Base-by-base conservation (phyloP, 352 stramenopile genomes). In the Pythium inflatum region DNA sequence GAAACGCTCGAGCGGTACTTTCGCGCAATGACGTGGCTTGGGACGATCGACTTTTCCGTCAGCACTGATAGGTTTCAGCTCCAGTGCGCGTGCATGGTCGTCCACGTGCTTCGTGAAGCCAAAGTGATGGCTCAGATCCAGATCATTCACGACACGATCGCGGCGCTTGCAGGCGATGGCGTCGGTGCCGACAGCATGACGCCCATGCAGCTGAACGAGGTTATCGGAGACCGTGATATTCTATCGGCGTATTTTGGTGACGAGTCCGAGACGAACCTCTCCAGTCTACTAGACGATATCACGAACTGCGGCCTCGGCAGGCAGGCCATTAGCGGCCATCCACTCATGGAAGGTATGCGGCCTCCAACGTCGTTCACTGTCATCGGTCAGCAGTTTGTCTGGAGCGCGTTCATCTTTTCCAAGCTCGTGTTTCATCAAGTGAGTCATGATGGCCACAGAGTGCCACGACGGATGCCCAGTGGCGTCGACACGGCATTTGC, bases 381-480 rank as follows among this genome's bases (percentile, higher is more conserved):
- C 14, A 24, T 74, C n/a, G 71, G 71, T 1, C 71, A 77, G 45
- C 61, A 69, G 38, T 74, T 74, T 62, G 71, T 74, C 16, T 77
- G 66, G 71, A 74, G 61, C 57, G 71, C 71, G 34, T 77, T 77
- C 40, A 56, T 74, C 24, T 74, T 77, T n/a, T 74, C 66, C 27
- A 67, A 71, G 36, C 43, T 77, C 31, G 71, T 77, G 18, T 77
- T 56, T 27, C 66, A 77, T 28, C 54, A 71, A 46, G 66, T 77
- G 1, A 3, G 70, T 25, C 25, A 70, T 20, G 9, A 62, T 7
- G 20, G 55, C 6, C 22, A 45, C 1, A 76, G 73, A 22, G 64
- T 76, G 1, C 25, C 53, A 5, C 65, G 71, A 16, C 66, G 71
- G 3, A 48, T 77, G 22, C 66, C 71, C 0, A 74, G 66, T 48